Conservation (phyloP, 768 basidiomycete species). For the Rhizopogon vulgaris region DNA sequence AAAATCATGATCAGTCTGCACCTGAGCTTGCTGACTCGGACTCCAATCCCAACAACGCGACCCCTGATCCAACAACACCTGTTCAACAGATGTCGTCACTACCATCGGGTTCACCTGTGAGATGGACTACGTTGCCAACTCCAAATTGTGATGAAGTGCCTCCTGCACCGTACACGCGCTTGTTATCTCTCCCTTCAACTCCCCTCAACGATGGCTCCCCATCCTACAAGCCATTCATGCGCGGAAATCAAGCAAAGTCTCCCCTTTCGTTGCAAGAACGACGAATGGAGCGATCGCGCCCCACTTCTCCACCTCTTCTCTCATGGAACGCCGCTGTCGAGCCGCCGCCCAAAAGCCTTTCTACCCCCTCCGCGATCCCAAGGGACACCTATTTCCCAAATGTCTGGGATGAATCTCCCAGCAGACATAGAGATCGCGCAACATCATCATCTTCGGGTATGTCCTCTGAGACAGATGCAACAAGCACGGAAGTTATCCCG, state of each 20-base stretch:
- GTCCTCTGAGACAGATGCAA: slow-evolving; percentile 19
- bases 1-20: slow-evolving; percentile 1
- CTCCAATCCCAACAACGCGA: slow-evolving; percentile 14
- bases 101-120: slow-evolving; percentile 26
- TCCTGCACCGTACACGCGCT: slow-evolving; percentile 47
- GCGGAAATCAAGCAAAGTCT: slow-evolving; percentile 16
- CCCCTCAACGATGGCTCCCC: slow-evolving; percentile 17
- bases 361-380: slow-evolving; percentile 56
- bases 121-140: slow-evolving; percentile 52
- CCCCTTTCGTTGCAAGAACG: slow-evolving; percentile 8
- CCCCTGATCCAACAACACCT: slow-evolving; percentile 32
- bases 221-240: slow-evolving; percentile 16
- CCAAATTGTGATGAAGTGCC: slow-evolving; percentile 59
- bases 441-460: slow-evolving; percentile 30
- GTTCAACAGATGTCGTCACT: slow-evolving; percentile 24
- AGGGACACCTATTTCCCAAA: slow-evolving; percentile 76
- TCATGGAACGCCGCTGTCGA: slow-evolving; percentile 80
- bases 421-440: slow-evolving; percentile 31
- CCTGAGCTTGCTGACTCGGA: slow-evolving; percentile 6
- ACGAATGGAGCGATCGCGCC: slow-evolving; percentile 31
- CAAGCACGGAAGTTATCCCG: slow-evolving; percentile 13
- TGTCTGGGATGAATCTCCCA: slow-evolving; percentile 70
- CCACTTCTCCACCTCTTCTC: slow-evolving; percentile 56
- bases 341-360: slow-evolving; percentile 65
- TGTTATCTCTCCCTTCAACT: slow-evolving; percentile 43